Percentiles rank a stretch among this genome's conserved stretches.
Evolutionary conservation across 2,329 filamentous ascomycete species (phyloP).

Genomic region (Cordyceps cateniannulata): DNA sequence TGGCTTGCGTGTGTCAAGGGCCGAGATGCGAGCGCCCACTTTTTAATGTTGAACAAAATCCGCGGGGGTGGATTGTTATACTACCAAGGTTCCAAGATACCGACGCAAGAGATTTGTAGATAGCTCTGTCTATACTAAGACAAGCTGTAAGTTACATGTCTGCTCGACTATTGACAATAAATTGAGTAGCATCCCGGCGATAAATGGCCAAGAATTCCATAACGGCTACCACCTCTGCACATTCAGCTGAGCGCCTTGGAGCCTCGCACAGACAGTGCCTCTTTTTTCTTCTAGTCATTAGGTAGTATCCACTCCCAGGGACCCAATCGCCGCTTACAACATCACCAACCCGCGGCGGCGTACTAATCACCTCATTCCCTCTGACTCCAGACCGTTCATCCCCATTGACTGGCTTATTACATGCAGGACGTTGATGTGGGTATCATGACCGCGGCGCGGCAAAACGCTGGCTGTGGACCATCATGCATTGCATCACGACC

Average conservation of each 20-base stretch:
- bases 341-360: not conserved
- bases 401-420: not conserved
- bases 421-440: not conserved
- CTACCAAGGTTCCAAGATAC: not conserved
- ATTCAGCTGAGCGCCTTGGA: not conserved
- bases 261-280: not conserved
- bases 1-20: not conserved
- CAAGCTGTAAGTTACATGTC: not conserved
- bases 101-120: no score
- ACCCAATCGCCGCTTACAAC: not conserved
- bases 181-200: not conserved
- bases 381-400: not conserved
- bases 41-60: not conserved
- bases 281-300: not conserved
- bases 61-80: not conserved
- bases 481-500: not conserved
- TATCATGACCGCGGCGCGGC: not conserved
- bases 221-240: not conserved
- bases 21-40: constrained; percentile 1
- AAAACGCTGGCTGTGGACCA: not conserved
- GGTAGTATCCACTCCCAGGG: not conserved
- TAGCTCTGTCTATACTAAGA: no score
- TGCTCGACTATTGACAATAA: not conserved
- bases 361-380: not conserved
- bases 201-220: no score